Base-by-base conservation (phyloP, 495 filamentous ascomycete species). In the Annulohypoxylon stygium region DNA sequence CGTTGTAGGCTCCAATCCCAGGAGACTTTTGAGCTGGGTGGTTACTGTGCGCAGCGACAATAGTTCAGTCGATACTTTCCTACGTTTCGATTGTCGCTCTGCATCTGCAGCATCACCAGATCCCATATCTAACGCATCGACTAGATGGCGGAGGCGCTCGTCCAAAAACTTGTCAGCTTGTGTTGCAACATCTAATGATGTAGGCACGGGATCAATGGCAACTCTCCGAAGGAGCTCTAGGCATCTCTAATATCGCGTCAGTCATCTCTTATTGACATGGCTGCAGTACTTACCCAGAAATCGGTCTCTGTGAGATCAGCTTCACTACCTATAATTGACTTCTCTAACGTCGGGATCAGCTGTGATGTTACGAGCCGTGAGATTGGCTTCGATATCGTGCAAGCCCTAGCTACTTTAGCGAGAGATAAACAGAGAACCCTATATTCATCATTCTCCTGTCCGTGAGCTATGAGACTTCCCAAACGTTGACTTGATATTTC, bases 361-460 rank as follows among this genome's bases (percentile, higher is more conserved):
- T 78, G 79, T 3, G 77, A 83, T 14, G 67, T 53, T 25, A 80
- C 64, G 20, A 83, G 79, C 23, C 73, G 74, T 4, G 78, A 80
- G 16, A 78, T 76, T 18, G 82, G 74, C 14, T 71, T 70, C 18
- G 78, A 79, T 0, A 64, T 57, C 8, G 76, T 50, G 6, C 77
- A 76, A 33, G 71, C 72, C 25, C 77, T 74, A 2, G 82, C 79
- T 11, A 85, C 70, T 16, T 77, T 78, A 41, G 77, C 39, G 34
- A 84, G 43, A 18, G 81, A 78, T 14, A 65, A 45, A 30, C 75
- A 78, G 10, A 83, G 41, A 0, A 77, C 57, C 4, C 61, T 60
- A 11, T 67, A 73, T 34, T 77, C 69, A 2, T 64, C 47, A 36
- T 39, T 47, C 36, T 16, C 61, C 2, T 51, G 12, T 5, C 36